Conservation (phyloP, 306 rosid genomes). For the Quercus gilva region DNA sequence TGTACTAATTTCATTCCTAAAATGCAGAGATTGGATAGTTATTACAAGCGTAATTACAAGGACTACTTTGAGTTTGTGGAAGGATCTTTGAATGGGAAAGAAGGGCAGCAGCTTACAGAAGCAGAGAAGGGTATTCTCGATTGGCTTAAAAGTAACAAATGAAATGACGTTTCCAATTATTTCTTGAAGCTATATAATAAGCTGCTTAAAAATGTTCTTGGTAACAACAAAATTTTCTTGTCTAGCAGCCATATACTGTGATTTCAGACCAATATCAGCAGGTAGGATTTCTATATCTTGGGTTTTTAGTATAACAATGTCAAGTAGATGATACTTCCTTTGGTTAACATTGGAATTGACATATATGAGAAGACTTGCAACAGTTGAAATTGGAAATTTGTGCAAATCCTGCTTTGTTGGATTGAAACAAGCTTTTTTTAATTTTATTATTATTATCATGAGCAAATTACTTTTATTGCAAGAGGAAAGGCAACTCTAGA, state of each 20-base stretch:
- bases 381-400: not conserved
- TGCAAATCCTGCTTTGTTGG: not conserved
- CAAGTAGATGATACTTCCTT: not conserved
- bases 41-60: constrained; percentile 89
- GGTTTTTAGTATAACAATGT: no score
- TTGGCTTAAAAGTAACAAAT: constrained; percentile 74
- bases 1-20: not conserved
- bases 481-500: no score
- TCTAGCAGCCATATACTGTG: not conserved
- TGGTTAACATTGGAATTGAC: not conserved
- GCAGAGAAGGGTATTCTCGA: constrained; percentile 82
- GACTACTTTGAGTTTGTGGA: constrained; percentile 82
- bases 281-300: no score
- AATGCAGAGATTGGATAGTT: constrained; percentile 74
- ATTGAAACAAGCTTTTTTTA: not conserved
- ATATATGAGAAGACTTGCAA: not conserved
- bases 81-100: constrained; percentile 53
- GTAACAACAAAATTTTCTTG: not conserved
- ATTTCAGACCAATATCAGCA: not conserved
- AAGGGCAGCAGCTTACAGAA: constrained; percentile 52
- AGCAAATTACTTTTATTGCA: no score
- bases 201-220: not conserved
- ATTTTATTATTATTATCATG: no score
- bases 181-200: not conserved
- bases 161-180: not conserved